Conservation (phyloP, 2,329 filamentous ascomycete genomes). For the Fonsecaea pugnacius region DNA sequence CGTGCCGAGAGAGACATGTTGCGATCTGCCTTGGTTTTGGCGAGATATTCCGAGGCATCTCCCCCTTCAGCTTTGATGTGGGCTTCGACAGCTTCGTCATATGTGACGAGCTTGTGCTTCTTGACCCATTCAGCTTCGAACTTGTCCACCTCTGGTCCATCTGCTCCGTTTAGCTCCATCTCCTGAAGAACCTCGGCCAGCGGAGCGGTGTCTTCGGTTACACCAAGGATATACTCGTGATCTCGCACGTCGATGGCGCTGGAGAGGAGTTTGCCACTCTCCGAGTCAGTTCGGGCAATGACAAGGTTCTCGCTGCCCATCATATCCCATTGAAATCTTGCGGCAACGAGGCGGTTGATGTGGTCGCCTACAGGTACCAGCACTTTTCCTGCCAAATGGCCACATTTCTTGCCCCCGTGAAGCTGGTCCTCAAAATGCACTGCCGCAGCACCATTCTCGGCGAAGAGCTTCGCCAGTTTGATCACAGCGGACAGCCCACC, state of each 20-base stretch:
- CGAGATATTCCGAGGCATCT: slow-evolving; percentile 68
- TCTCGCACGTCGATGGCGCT: slow-evolving; percentile 92
- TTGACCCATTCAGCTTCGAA: slow-evolving; percentile 91
- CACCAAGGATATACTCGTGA: slow-evolving; percentile 93
- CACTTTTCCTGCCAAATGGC: slow-evolving; percentile 94
- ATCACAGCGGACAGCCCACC: slow-evolving; percentile 90
- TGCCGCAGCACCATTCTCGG: slow-evolving; percentile 92
- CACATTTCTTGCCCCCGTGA: slow-evolving; percentile 97
- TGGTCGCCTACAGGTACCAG: slow-evolving; percentile 92
- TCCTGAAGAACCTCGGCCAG: slow-evolving; percentile 85
- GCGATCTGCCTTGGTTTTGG: slow-evolving; percentile 64
- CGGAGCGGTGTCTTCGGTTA: slow-evolving; percentile 76
- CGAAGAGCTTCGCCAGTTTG: slow-evolving; percentile 96
- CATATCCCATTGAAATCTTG: slow-evolving; percentile 96
- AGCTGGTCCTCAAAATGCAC: slow-evolving; percentile 99
- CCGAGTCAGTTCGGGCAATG: slow-evolving; percentile 92
- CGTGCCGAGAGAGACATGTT: slow-evolving; percentile 80
- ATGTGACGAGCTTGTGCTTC: slow-evolving; percentile 79
- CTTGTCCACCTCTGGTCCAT: slow-evolving; percentile 77
- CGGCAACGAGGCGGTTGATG: slow-evolving; percentile 89
- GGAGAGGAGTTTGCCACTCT: slow-evolving; percentile 86
- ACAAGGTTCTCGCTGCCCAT: slow-evolving; percentile 96
- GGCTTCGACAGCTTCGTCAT: slow-evolving; percentile 83
- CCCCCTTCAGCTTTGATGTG: slow-evolving; percentile 72
- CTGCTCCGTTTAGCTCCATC: slow-evolving; percentile 82